A percentile compares a stretch with the other conserved stretches of the same genome.
Evolutionary conservation across 805 yeast genomes (phyloP).

Genomic region (Yarrowia deformans): DNA sequence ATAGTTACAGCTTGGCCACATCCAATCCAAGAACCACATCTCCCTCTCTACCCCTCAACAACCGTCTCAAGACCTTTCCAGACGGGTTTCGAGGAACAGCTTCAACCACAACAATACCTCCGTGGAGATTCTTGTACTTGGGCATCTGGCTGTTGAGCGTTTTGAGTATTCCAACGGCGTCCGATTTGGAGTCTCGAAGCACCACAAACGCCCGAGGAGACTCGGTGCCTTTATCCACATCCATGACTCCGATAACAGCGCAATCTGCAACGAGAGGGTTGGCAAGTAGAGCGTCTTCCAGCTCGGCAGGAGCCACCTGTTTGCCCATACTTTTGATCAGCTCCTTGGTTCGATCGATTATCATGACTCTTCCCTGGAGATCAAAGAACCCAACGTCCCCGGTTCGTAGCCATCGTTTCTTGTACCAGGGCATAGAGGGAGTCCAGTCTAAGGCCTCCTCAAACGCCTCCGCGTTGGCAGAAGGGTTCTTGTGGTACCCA

Average conservation of each 20-base stretch:
- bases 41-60: conserved; percentile 64
- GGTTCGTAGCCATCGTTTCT: conserved; percentile 59
- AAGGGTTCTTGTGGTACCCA: conserved; percentile 58
- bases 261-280: conserved; percentile 82
- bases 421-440: conserved; percentile 10
- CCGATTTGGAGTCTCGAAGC: conserved; percentile 22
- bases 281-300: conserved; percentile 80
- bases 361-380: conserved; percentile 56
- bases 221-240: conserved; percentile 79
- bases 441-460: conserved; percentile 48
- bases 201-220: conserved; percentile 52
- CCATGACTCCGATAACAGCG: conserved; percentile 79
- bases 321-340: conserved; percentile 58
- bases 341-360: conserved; percentile 53
- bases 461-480: conserved; percentile 57
- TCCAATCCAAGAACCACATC: conserved; percentile 42
- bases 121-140: conserved; percentile 52
- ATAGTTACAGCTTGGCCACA: neutral
- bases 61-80: conserved; percentile 93
- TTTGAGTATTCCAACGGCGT: conserved; percentile 43
- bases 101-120: conserved; percentile 68
- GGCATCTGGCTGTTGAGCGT: conserved; percentile 52
- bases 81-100: conserved; percentile 94
- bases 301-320: conserved; percentile 93
- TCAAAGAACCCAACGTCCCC: conserved; percentile 64